Conservation (phyloP, 108 stramenopile genomes). For the Chaetoceros muelleri region DNA sequence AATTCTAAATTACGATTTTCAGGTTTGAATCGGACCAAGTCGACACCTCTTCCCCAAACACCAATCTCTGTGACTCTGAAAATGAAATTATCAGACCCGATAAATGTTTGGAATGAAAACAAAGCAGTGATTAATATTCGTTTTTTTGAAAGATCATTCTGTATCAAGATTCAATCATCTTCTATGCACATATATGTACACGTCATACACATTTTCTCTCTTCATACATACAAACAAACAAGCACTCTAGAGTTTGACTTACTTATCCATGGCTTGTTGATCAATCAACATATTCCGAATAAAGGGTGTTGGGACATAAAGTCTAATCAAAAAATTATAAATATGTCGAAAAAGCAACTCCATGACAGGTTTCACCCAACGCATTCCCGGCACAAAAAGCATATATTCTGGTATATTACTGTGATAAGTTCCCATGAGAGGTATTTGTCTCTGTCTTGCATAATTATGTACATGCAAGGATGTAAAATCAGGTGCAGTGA, state of each 20-base stretch:
- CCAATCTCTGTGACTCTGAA: slow-evolving; percentile 29
- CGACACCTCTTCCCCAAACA: slow-evolving; percentile 70
- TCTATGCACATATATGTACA: no score
- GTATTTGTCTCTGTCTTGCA: slow-evolving; percentile 29
- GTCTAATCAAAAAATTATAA: slow-evolving; percentile 41
- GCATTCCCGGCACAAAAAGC: slow-evolving; percentile 29
- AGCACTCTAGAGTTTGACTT: no score
- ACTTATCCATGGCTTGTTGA: slow-evolving; percentile 23
- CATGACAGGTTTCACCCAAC: slow-evolving; percentile 38
- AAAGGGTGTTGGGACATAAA: slow-evolving; percentile 59
- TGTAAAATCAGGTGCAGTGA: slow-evolving; percentile 40
- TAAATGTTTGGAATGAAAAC: not conserved
- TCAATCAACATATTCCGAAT: slow-evolving; percentile 28
- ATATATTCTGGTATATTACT: slow-evolving; percentile 59
- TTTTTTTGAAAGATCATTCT: not conserved
- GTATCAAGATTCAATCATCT: no score
- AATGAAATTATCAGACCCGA: no score
- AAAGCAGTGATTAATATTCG: not conserved
- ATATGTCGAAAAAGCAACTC: slow-evolving; percentile 34
- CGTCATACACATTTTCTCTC: no score
- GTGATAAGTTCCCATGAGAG: slow-evolving; percentile 61
- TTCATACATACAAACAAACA: no score
- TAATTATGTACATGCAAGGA: slow-evolving; percentile 37
- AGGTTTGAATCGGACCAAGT: slow-evolving; percentile 51
- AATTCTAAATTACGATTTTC: slow-evolving; percentile 28